phyloP scores from a whole-genome alignment of 2,329 filamentous ascomycete species.

The Hypoxylon rubiginosum region DNA sequence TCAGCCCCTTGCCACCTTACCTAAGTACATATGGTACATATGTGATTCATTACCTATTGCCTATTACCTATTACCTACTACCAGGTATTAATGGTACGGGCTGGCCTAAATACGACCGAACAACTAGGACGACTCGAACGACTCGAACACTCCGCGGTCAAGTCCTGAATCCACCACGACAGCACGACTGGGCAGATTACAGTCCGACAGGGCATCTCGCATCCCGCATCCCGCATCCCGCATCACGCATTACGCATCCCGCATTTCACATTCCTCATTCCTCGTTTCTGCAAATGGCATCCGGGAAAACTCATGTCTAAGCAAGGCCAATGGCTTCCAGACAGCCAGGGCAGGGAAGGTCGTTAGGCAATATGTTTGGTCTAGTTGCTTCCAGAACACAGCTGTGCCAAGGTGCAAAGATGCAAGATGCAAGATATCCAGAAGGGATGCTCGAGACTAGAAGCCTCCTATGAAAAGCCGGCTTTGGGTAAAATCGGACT shows the following conservation, averaged over 20 bases:
- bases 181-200: constrained; percentile 1
- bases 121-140: background rate
- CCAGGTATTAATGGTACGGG: background rate
- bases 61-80: background rate
- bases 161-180: constrained; percentile 14
- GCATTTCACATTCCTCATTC: background rate
- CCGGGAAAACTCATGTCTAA: constrained; percentile 9
- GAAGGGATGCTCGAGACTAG: constrained; percentile 23
- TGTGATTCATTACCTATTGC: background rate
- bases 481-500: constrained; percentile 10
- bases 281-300: background rate
- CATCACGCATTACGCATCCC: background rate
- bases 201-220: background rate
- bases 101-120: constrained; percentile 17
- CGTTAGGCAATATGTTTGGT: constrained; percentile 14
- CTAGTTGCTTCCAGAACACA: constrained; percentile 12
- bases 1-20: constrained; percentile 21
- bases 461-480: constrained; percentile 17
- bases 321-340: constrained; percentile 6
- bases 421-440: constrained; percentile 19
- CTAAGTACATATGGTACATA: too few relatives aligned
- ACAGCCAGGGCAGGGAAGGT: constrained; percentile 13
- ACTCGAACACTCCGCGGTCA: constrained; percentile 1
- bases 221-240: background rate
- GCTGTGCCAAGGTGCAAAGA: constrained; percentile 24